Percentiles rank a stretch among this genome's conserved stretches.
phyloP scores from a whole-genome alignment of 345 rosid species.

The Reutealis trisperma region DNA sequence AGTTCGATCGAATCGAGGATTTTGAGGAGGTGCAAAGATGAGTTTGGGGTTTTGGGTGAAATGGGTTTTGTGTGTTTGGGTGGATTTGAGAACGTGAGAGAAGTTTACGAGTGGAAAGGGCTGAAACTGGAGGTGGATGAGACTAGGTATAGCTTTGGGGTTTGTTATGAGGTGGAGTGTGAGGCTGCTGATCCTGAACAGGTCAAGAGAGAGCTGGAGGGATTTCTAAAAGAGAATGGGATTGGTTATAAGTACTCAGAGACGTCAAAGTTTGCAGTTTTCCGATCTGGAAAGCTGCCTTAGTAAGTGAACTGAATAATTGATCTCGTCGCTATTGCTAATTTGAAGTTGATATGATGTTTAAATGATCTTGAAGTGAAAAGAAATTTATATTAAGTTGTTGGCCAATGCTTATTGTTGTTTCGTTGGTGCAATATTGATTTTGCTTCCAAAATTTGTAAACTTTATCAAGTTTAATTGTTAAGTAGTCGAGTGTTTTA shows the following conservation, averaged over 20 bases:
- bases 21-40: slow-evolving; percentile 62
- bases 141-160: slow-evolving; percentile 71
- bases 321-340: background rate
- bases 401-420: background rate
- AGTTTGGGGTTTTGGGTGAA: slow-evolving; percentile 53
- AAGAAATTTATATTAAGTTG: background rate
- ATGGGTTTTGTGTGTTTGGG: slow-evolving; percentile 70
- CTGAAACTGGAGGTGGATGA: slow-evolving; percentile 84
- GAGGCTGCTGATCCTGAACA: slow-evolving; percentile 73
- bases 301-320: slow-evolving; percentile 25
- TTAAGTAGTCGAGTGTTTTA: background rate
- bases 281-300: slow-evolving; percentile 72
- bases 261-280: slow-evolving; percentile 74
- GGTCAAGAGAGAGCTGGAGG: slow-evolving; percentile 62
- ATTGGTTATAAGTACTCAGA: slow-evolving; percentile 58
- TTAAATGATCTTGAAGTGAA: slow-evolving; percentile 5
- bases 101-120: slow-evolving; percentile 66
- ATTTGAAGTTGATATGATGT: background rate
- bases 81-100: slow-evolving; percentile 77
- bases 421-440: background rate
- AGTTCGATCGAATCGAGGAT: slow-evolving; percentile 52
- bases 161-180: slow-evolving; percentile 76
- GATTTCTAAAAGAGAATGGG: slow-evolving; percentile 54
- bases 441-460: background rate
- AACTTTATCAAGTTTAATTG: background rate